phyloP scores from a whole-genome alignment of 176 grass and related monocot genomes.

The Zizania latifolia region DNA sequence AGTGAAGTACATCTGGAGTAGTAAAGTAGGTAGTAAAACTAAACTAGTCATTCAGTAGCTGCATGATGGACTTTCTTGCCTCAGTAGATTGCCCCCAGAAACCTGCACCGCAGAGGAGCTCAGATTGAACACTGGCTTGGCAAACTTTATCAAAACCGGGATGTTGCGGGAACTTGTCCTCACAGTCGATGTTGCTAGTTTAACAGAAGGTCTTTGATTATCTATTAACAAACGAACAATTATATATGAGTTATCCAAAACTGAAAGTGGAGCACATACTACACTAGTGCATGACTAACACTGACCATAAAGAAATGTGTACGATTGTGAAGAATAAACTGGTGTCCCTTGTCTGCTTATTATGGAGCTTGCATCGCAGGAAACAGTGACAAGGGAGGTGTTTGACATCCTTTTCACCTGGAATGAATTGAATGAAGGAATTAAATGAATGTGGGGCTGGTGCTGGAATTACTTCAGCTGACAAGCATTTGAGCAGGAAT shows the following conservation, averaged over 20 bases:
- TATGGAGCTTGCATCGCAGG: conserved; percentile 49
- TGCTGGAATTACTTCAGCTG: no score
- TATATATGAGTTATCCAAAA: background rate
- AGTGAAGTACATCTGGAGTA: no score
- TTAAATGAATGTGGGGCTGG: background rate
- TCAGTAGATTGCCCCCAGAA: conserved; percentile 57
- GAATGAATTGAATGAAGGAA: background rate
- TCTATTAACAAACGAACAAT: conserved; percentile 34
- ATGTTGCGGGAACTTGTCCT: conserved; percentile 64
- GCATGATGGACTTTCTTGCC: conserved; percentile 36
- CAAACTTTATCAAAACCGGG: conserved; percentile 71
- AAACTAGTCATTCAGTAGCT: background rate
- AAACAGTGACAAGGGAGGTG: conserved; percentile 52
- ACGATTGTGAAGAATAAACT: conserved; percentile 43
- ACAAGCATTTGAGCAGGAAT: no score
- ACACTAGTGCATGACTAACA: background rate
- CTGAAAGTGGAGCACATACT: background rate
- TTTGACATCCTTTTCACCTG: conserved; percentile 57
- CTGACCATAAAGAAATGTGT: conserved; percentile 86
- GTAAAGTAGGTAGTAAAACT: background rate
- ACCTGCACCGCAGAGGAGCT: conserved; percentile 64
- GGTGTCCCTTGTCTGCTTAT: conserved; percentile 93
- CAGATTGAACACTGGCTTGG: conserved; percentile 88
- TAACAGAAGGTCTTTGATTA: conserved; percentile 61
- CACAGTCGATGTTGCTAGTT: conserved; percentile 49